Evolutionary conservation across 2,329 filamentous ascomycete species (phyloP), one percentile per base, ranked within the genome.

Genomic region (Pyricularia pennisetigena): DNA sequence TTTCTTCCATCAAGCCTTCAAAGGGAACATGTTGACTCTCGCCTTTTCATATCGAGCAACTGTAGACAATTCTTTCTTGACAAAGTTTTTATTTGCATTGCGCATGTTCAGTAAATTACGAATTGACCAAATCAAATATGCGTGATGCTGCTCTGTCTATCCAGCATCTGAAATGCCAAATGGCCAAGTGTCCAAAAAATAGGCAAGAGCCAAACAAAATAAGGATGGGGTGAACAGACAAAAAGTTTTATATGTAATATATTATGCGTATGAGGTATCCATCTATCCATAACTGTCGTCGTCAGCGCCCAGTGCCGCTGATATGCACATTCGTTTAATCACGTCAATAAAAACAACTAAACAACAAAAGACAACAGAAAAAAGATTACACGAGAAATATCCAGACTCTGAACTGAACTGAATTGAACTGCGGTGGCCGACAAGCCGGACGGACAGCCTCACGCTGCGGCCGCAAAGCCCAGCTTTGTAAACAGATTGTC

Each of bases 401-500:
- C 29, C 8, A 6, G 1, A 9, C 16, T 23, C 23, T 49, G 6
- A n/a, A 49, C 16, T n/a, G 20, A 49, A 49, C 23, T 49, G 6
- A n/a, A 49, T 3, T n/a, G 20, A 49, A 49, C 12, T 12, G 10
- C 32, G 16, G 41, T 49, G 41, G 41, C 41, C 5, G 10, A 29
- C 29, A 29, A 35, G 32, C 32, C 8, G 5, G 4, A 35, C 32
- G 8, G 29, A 10, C 32, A 3, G 16, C 7, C 14, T 68, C 32
- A 24, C 69, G 68, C 71, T 70, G 66, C 71, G 68, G 74, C 75
- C 3, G 72, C 68, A 74, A 88, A 86, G 10, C 87, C 87, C 59
- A 90, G 74, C 77, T 88, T 89, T 28, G 86, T 85, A 82, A 97
- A 97, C 71, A 97, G 79, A 72, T 83, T 89, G 78, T 95, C 93